Percentiles rank a stretch among this genome's conserved stretches.
Evolutionary conservation across 768 basidiomycete genomes (phyloP).

Genomic region (Leccinum olivaceopallidum): DNA sequence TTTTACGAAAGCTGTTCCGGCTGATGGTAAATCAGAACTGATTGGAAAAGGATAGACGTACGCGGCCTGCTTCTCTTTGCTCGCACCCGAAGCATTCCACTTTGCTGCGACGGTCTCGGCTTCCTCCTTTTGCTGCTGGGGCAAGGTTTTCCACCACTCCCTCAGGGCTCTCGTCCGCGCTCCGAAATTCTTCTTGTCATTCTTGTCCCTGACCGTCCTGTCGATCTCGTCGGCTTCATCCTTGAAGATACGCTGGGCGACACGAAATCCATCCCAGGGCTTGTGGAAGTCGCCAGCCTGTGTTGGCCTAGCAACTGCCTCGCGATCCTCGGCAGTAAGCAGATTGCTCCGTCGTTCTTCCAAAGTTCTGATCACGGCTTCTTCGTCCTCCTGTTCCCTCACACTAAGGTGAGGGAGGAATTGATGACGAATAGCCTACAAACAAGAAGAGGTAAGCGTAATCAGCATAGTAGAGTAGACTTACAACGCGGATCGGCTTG

Average conservation of each 20-base stretch:
- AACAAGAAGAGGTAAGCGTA: no score
- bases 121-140: not conserved
- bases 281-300: not conserved
- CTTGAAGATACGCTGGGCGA: not conserved
- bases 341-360: no score
- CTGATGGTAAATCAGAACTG: no score
- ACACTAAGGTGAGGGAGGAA: not conserved
- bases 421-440: not conserved
- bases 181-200: not conserved
- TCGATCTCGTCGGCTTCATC: not conserved
- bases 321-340: not conserved
- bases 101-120: not conserved
- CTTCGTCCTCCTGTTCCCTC: not conserved
- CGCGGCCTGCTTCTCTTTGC: not conserved
- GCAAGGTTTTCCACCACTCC: not conserved
- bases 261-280: not conserved
- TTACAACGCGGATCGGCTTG: no score
- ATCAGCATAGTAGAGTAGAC: no score
- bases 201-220: not conserved
- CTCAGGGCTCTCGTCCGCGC: not conserved
- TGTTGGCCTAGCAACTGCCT: not conserved
- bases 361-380: no score
- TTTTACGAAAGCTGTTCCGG: not conserved
- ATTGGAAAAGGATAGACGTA: no score
- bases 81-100: not conserved